Base-by-base conservation (phyloP, 495 filamentous ascomycete genomes). In the Penicillium verhagenii region DNA sequence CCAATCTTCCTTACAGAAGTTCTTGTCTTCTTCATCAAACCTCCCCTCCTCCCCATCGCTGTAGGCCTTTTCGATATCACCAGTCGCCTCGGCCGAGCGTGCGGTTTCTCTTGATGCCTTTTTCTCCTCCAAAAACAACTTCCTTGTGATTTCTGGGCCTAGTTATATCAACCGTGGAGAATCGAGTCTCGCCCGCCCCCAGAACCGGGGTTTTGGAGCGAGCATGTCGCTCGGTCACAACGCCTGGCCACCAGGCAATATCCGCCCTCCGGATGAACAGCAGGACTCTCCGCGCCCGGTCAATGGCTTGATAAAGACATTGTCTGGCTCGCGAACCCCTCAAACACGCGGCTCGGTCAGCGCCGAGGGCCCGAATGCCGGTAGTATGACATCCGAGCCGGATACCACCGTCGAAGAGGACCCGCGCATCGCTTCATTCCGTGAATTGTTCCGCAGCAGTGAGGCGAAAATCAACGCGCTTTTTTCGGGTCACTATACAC, bases 371-470 rank as follows among this genome's bases (percentile, higher is more conserved):
- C 66, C 67, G 58, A 72, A 73, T 60, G 69, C 73, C 51, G 72
- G 68, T 52, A 75, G 68, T 72, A 65, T 68, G 69, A 76, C 68
- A 70, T 76, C 69, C 68, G 76, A 81, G 52, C 72, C 70, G 47
- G 79, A 82, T 67, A 68, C 72, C 48, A 70, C 70, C 50, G 69
- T 63, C 56, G 86, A 89, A 51, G 87, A 90, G 53, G 86, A 90
- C 67, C 79, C 82, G 52, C 77, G 79, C 66, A 72, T 83, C 56
- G 79, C 79, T 38, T 63, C 79, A 57, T 88, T 89, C 60, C 80
- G 78, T 55, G 79, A 83, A 11, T 62, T 86, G 38, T 89, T 82
- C 68, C 73, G 63, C 46, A 71, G 68, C 52, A 83, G 78, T 40
- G 87, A 89, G 67, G 78, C 79, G 51, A 79, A 79, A 69, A 79